phyloP scores from a whole-genome alignment of 345 rosid species.

The Camelina sativa region DNA sequence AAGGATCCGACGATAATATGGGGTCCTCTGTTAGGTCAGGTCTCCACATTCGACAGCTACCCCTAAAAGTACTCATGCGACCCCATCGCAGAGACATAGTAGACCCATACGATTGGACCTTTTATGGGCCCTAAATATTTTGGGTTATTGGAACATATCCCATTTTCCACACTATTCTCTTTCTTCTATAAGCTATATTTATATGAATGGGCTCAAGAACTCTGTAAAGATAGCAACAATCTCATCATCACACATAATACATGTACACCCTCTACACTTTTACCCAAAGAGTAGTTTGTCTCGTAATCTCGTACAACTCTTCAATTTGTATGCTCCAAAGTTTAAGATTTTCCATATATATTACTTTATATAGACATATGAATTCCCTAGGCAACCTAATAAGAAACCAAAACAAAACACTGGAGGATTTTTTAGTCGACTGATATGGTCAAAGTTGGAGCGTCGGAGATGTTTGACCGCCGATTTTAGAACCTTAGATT shows the following conservation, averaged over 20 bases:
- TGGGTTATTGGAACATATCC: constrained; percentile 36
- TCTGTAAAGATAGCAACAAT: constrained; percentile 20
- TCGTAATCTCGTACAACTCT: too few species aligned
- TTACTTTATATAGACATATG: too few species aligned
- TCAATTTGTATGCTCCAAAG: too few species aligned
- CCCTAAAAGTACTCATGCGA: constrained; percentile 34
- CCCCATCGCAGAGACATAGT: constrained; percentile 28
- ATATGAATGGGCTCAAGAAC: constrained; percentile 24
- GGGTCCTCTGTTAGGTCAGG: constrained; percentile 45
- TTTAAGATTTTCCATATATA: too few species aligned
- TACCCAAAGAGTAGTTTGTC: too few species aligned
- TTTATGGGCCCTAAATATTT: constrained; percentile 32
- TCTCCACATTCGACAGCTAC: constrained; percentile 45
- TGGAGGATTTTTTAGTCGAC: neutral
- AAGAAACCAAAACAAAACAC: neutral
- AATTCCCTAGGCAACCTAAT: neutral
- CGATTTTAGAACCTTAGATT: neutral
- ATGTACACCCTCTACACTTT: neutral
- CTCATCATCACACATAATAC: constrained; percentile 11
- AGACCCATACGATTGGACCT: constrained; percentile 35
- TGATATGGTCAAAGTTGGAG: constrained; percentile 22
- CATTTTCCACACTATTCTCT: constrained; percentile 28
- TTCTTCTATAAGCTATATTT: neutral
- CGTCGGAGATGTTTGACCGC: constrained; percentile 2
- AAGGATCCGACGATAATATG: constrained; percentile 10